Conservation (phyloP, 176 grass and related monocot species). For the Aechmea fasciata region DNA sequence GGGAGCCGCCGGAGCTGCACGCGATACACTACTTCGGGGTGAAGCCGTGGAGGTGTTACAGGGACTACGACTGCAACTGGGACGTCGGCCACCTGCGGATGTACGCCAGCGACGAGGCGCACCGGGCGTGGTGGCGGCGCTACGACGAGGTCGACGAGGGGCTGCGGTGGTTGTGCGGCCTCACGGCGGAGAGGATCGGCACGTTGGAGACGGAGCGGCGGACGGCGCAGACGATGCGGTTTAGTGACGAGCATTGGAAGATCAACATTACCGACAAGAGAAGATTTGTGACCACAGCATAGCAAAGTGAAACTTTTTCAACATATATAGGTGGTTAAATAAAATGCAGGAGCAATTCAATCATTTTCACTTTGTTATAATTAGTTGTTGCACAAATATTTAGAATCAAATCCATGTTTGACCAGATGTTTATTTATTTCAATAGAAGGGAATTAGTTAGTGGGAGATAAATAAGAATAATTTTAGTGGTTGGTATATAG, state of each 20-base stretch:
- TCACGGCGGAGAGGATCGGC: conserved; percentile 49
- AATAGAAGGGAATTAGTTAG: background rate
- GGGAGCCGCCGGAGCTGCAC: conserved; percentile 58
- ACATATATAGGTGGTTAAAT: too few relatives aligned
- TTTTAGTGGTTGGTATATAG: too few relatives aligned
- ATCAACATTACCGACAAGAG: conserved; percentile 68
- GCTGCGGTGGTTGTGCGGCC: conserved; percentile 48
- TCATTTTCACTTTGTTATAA: too few relatives aligned
- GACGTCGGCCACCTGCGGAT: conserved; percentile 55
- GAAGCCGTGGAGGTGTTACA: conserved; percentile 85
- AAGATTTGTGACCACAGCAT: background rate
- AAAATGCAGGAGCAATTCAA: too few relatives aligned
- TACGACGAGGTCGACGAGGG: conserved; percentile 62
- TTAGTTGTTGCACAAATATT: too few relatives aligned
- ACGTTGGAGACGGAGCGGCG: conserved; percentile 52
- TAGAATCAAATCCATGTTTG: too few relatives aligned
- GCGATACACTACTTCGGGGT: conserved; percentile 73
- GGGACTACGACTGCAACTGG: conserved; percentile 99
- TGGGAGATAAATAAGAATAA: background rate
- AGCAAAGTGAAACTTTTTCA: background rate
- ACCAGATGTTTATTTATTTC: too few relatives aligned
- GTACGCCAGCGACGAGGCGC: conserved; percentile 81
- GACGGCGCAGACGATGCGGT: conserved; percentile 39
- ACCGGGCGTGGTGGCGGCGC: conserved; percentile 69
- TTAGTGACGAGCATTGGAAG: conserved; percentile 58